Conservation (phyloP, 1,284 basidiomycete genomes). For the Trichosporon faecale region DNA sequence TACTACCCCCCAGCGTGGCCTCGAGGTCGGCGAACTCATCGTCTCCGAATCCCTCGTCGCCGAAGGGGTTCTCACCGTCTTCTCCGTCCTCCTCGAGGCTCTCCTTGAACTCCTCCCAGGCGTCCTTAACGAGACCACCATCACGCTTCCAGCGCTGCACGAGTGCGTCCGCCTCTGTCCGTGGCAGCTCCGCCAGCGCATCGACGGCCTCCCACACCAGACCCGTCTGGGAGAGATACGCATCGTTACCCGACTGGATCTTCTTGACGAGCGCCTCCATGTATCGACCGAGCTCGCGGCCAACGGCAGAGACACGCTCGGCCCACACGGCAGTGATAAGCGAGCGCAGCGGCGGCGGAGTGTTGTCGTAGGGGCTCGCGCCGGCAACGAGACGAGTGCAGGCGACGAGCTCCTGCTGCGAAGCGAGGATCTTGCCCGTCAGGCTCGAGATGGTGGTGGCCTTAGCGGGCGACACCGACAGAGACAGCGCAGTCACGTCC, state of each 20-base stretch:
- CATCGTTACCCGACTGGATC: slow-evolving; percentile 21
- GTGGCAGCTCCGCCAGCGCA: slow-evolving; percentile 26
- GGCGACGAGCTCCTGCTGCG: background rate
- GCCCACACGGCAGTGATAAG: slow-evolving; percentile 34
- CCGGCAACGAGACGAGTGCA: background rate
- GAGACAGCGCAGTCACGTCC: slow-evolving; percentile 1
- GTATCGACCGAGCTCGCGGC: slow-evolving; percentile 28
- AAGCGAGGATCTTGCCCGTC: background rate
- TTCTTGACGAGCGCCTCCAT: slow-evolving; percentile 28
- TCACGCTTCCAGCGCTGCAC: slow-evolving; percentile 35
- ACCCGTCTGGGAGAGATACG: slow-evolving; percentile 44
- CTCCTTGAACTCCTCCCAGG: slow-evolving; percentile 49
- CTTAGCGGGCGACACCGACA: background rate
- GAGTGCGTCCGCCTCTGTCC: slow-evolving; percentile 33
- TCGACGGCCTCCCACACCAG: slow-evolving; percentile 46
- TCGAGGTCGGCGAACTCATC: slow-evolving; percentile 42
- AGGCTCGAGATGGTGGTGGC: background rate
- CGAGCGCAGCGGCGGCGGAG: background rate
- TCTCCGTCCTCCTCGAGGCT: slow-evolving; percentile 34
- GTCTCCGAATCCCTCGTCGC: slow-evolving; percentile 26
- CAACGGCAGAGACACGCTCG: slow-evolving; percentile 30
- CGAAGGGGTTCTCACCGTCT: slow-evolving; percentile 21
- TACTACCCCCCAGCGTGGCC: slow-evolving; percentile 28
- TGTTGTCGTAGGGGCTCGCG: background rate
- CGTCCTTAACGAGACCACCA: slow-evolving; percentile 39